These are phyloP conservation scores for Alopecurus myosuroides DNA, from an alignment of 176 grass and related monocot species.

Conservation along the genomic window DNA sequence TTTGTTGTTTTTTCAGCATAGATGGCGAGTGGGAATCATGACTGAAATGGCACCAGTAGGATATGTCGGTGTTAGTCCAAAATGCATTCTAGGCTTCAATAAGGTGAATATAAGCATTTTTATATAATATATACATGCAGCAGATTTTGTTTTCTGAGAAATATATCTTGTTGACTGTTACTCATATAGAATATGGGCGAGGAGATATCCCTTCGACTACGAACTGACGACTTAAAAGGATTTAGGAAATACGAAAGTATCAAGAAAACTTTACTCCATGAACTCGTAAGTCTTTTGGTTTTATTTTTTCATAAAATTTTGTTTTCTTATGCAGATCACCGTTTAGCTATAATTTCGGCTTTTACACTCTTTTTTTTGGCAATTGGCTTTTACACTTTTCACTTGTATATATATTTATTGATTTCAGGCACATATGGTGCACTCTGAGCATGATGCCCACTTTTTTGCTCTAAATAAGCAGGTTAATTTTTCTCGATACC, in stretches of 20 bases:
- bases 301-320: constrained; percentile 14
- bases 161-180: constrained; percentile 3
- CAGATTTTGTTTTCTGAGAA: constrained; percentile 23
- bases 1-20: constrained; percentile 52
- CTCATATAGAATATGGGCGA: constrained; percentile 82
- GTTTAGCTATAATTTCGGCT: background rate
- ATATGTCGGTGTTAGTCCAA: constrained; percentile 86
- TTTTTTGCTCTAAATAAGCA: constrained; percentile 98
- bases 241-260: constrained; percentile 96
- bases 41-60: constrained; percentile 96
- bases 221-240: constrained; percentile 95
- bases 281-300: constrained; percentile 57
- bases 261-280: constrained; percentile 94
- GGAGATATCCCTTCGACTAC: constrained; percentile 86
- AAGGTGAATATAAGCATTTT: constrained; percentile 50
- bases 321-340: background rate
- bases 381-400: background rate
- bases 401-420: constrained; percentile 6
- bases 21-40: constrained; percentile 91
- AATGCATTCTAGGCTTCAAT: constrained; percentile 94
- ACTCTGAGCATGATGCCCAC: constrained; percentile 83
- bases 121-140: background rate
- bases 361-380: background rate
- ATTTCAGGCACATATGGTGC: constrained; percentile 94
- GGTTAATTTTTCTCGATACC: constrained; percentile 30